Conservation (phyloP, 129 eudicot genomes). For the Saussurea involucrata region DNA sequence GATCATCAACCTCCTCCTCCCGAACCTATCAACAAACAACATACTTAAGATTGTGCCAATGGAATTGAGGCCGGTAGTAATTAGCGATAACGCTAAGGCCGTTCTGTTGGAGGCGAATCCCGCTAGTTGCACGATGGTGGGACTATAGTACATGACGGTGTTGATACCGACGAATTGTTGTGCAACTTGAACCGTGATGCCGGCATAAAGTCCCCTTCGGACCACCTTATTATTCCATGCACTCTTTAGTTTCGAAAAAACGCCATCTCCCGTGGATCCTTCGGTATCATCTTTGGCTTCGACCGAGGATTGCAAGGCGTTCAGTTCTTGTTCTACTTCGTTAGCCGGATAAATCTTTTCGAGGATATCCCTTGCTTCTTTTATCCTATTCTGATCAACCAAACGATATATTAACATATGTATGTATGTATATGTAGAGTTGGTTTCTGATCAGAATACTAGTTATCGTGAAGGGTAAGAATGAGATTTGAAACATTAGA, state of each 20-base stretch:
- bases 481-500: no score
- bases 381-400: slow-evolving; percentile 32
- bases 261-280: slow-evolving; percentile 30
- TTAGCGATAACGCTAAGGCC: slow-evolving; percentile 53
- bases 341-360: slow-evolving; percentile 49
- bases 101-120: slow-evolving; percentile 67
- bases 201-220: slow-evolving; percentile 67
- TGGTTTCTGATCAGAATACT: no score
- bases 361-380: slow-evolving; percentile 46
- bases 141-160: slow-evolving; percentile 66
- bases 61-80: slow-evolving; percentile 65
- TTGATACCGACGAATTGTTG: slow-evolving; percentile 71
- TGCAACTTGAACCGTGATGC: slow-evolving; percentile 63
- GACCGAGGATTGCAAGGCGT: slow-evolving; percentile 37
- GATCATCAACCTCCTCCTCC: slow-evolving; percentile 63
- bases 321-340: slow-evolving; percentile 56
- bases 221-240: slow-evolving; percentile 44
- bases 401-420: background rate
- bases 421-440: background rate
- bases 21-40: slow-evolving; percentile 51
- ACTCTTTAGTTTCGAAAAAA: slow-evolving; percentile 33
- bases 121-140: slow-evolving; percentile 58
- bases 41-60: slow-evolving; percentile 59
- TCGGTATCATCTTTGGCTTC: slow-evolving; percentile 37
- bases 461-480: no score